These are phyloP conservation scores for Beta vulgaris DNA, from an alignment of 148 eudicot species.

Conservation along the genomic window DNA sequence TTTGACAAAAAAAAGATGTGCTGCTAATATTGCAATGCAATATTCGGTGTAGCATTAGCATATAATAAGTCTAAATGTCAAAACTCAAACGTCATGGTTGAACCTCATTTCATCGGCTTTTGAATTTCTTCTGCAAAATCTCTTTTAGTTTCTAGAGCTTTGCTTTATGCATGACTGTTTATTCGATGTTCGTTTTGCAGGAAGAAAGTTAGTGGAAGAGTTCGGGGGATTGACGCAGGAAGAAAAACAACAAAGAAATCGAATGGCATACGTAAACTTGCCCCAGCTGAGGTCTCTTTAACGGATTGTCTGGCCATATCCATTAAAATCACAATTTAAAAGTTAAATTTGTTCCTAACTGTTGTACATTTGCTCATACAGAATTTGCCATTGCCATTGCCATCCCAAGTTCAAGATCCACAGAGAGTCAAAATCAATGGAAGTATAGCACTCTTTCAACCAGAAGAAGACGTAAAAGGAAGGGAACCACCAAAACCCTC, in stretches of 20 bases:
- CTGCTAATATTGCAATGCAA: background rate
- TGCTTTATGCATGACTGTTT: constrained; percentile 5
- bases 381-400: constrained; percentile 53
- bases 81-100: no score
- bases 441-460: constrained; percentile 36
- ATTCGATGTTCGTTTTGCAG: constrained; percentile 31
- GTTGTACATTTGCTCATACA: constrained; percentile 28
- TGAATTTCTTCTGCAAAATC: background rate
- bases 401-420: constrained; percentile 39
- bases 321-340: background rate
- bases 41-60: background rate
- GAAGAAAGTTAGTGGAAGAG: constrained; percentile 64
- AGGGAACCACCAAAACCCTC: constrained; percentile 57
- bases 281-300: constrained; percentile 59
- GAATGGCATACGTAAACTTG: constrained; percentile 53
- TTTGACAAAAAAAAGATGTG: background rate
- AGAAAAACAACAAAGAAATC: constrained; percentile 52
- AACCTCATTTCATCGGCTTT: no score
- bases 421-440: constrained; percentile 49
- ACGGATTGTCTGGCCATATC: background rate
- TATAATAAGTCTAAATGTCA: no score
- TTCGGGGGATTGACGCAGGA: constrained; percentile 57
- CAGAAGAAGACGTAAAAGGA: constrained; percentile 46
- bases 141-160: background rate
- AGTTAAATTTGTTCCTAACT: background rate